Base-by-base conservation (phyloP, 352 stramenopile species). In the Phytophthora kernoviae region DNA sequence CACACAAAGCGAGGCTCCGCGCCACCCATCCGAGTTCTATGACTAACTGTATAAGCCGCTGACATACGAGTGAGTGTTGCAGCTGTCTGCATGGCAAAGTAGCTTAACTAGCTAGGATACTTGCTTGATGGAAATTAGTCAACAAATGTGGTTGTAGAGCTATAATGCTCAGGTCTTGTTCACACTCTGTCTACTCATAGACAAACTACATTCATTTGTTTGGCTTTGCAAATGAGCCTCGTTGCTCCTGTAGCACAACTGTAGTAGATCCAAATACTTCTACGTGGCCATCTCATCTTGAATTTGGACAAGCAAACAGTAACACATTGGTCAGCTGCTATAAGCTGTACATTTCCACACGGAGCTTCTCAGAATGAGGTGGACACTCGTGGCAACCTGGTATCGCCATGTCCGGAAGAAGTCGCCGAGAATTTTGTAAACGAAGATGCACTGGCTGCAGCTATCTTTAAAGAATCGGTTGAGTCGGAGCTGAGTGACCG, bases 21-120 rank as follows among this genome's bases (percentile, higher is more conserved):
- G 81, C 57, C 79, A 91, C 43, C 50, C 77, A 12, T 72, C 66
- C 36, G 88, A 96, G 53, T 95, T 92, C 58, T 96, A 90, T 68
- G 83, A 95, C 57, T 92, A 86, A 69, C 26, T 53, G 42, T 30
- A n/a, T n/a, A 30, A 30, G 30, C 49, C 39, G 40, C 20, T 30
- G 24, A 6, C 3, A 6, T 30, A 6, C 53, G 26, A 32, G 52
- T 41, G 47, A 41, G 22, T 27, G 27, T 40, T 51, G 14, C 15
- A 58, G 44, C 20, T 52, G 26, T 64, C 10, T 39, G 58, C 60
- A 64, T 34, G 65, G 44, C 53, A 33, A 52, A 27, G 18, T 36
- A 15, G 22, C 8, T n/a, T n/a, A n/a, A n/a, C n/a, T n/a, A n/a
- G n/a, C n/a, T n/a, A n/a, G n/a, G n/a, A n/a, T n/a, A n/a, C n/a